A percentile compares a stretch with the other conserved stretches of the same genome.
phyloP scores from a whole-genome alignment of 2,329 filamentous ascomycete species.

The Anthostomella pinea region DNA sequence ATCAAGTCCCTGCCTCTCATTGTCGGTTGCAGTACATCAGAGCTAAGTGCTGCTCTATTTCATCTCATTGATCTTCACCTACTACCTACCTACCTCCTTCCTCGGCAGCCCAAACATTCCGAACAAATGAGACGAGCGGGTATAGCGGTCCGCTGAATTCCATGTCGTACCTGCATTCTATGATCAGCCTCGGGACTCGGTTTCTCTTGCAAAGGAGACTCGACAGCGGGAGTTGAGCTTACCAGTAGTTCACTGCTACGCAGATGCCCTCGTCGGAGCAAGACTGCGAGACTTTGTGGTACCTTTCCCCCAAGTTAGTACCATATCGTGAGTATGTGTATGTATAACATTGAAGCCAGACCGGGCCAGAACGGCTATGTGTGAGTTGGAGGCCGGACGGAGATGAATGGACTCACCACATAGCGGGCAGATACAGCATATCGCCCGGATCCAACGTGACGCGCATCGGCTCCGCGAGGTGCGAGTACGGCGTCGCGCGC shows the following conservation, averaged over 20 bases:
- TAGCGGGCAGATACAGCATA: slow-evolving; percentile 76
- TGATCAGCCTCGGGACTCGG: too few relatives aligned
- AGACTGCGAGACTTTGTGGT: slow-evolving; percentile 77
- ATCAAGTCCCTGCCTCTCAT: slow-evolving; percentile 7
- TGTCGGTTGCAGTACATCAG: background rate
- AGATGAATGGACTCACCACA: slow-evolving; percentile 60
- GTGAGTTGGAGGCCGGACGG: background rate
- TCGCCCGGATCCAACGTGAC: slow-evolving; percentile 71
- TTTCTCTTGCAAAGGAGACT: too few relatives aligned
- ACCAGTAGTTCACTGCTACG: slow-evolving; percentile 81
- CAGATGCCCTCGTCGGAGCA: slow-evolving; percentile 68
- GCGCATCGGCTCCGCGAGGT: slow-evolving; percentile 57
- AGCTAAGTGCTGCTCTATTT: too few relatives aligned
- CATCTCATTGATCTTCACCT: too few relatives aligned
- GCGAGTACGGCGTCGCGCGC: slow-evolving; percentile 56
- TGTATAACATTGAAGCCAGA: background rate
- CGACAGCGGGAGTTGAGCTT: too few relatives aligned
- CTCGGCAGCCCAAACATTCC: slow-evolving; percentile 31
- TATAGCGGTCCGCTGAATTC: slow-evolving; percentile 70
- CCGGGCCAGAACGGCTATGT: too few relatives aligned
- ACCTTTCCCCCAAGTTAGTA: slow-evolving; percentile 39
- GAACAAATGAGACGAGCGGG: slow-evolving; percentile 56
- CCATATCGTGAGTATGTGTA: slow-evolving; percentile 20
- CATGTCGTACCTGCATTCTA: slow-evolving; percentile 70
- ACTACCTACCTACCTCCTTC: too few relatives aligned